Percentiles rank a stretch among this genome's conserved stretches.
These are phyloP conservation scores for Lyophyllum semitale DNA, from an alignment of 768 basidiomycete genomes.

Conservation along the genomic window DNA sequence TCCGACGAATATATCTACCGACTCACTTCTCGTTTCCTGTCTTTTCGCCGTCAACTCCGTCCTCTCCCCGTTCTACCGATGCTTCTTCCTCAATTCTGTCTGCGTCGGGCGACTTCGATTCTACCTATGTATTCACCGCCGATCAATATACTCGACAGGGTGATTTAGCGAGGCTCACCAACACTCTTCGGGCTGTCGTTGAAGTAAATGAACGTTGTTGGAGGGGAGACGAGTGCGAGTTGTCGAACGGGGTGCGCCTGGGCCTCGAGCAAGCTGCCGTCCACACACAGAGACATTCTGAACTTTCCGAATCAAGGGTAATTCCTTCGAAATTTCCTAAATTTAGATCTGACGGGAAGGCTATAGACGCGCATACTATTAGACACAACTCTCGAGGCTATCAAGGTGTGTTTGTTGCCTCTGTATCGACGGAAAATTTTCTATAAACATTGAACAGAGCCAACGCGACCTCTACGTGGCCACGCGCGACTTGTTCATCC, in stretches of 20 bases:
- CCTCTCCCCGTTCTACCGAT: slow-evolving; percentile 35
- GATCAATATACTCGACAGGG: slow-evolving; percentile 53
- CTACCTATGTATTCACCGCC: slow-evolving; percentile 25
- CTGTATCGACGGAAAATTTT: neutral
- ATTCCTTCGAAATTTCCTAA: slow-evolving; percentile 22
- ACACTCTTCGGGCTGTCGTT: slow-evolving; percentile 74
- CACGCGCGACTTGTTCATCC: slow-evolving; percentile 81
- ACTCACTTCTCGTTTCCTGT: slow-evolving; percentile 69
- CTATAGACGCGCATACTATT: slow-evolving; percentile 61
- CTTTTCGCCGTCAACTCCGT: slow-evolving; percentile 40
- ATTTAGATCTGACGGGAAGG: neutral
- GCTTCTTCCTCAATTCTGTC: slow-evolving; percentile 33
- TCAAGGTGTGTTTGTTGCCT: slow-evolving; percentile 56
- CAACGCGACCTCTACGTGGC: slow-evolving; percentile 88
- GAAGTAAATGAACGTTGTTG: slow-evolving; percentile 83
- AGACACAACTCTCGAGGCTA: slow-evolving; percentile 70
- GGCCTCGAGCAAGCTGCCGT: slow-evolving; percentile 70
- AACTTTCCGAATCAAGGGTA: slow-evolving; percentile 74
- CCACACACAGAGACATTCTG: slow-evolving; percentile 72
- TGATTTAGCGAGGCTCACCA: slow-evolving; percentile 81
- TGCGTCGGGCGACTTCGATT: slow-evolving; percentile 31
- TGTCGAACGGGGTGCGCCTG: slow-evolving; percentile 74
- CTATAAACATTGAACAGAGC: slow-evolving; percentile 36
- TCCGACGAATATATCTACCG: slow-evolving; percentile 62
- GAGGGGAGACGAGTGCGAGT: slow-evolving; percentile 80